Evolutionary conservation across 805 yeast species (phyloP), one percentile per base, ranked within the genome.

Genomic region (Kuraishia piskuri): DNA sequence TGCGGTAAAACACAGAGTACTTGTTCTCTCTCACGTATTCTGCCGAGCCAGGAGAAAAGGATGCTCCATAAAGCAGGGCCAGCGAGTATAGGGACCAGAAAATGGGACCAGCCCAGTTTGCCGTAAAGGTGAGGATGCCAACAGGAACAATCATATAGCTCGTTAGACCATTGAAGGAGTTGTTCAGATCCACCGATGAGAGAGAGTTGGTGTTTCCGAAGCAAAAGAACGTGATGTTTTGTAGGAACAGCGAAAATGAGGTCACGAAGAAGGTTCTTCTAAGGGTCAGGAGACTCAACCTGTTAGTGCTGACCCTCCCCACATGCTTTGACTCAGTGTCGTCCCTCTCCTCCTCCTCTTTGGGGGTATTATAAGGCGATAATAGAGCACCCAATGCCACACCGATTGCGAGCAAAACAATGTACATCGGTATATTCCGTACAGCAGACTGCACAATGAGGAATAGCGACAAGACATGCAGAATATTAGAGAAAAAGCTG

Each of bases 191-290:
- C 22, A 94, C 83, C 0, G 97, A 86, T 0, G 97, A 92, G 59
- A 94, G 76, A 45, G 96, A 89, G 63, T 94, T 94, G 0, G 98
- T 90, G 51, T 88, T 89, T 0, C 98, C 98, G 65, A 86, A 76
- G 21, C 88, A 88, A 70, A 88, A 94, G 64, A 92, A 94, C 0
- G 90, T 71, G 46, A 90, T 71, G 59, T 89, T 84, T 63, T 90
- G 95, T 50, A 90, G 58, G 22, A 86, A 65, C 2, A 90, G 57
- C 1, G 70, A 17, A 22, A 44, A 40, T 22, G 40, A 31, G 17
- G 40, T 31, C 17, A 31, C 40, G 14, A 31, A 31, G 40, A 31
- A 31, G 9, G 40, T 31, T 12, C 40, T 31, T 3, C 3, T 3
- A 3, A 31, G 40, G 14, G 40, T 31, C 17, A 31, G 40, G 4